These are phyloP conservation scores for Arabidopsis thaliana DNA, from an alignment of 345 rosid genomes.

Conservation along the genomic window TAIR10.1 NC_003074.8:5906501-5907000, in stretches of 20 bases:
- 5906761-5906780: background rate
- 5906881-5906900: conserved; percentile 13
- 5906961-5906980: background rate
- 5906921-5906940: background rate
- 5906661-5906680: conserved; percentile 11
- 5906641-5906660: background rate
- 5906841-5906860: background rate
- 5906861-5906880: background rate
- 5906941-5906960: background rate
- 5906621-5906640: conserved; percentile 20
- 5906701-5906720: background rate
- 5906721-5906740: too few species aligned
- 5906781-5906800: background rate
- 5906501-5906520: background rate
- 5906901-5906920: background rate
- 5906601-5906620: conserved; percentile 1
- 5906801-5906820: background rate
- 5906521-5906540: background rate
- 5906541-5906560: background rate
- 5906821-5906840: background rate
- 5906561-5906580: background rate
- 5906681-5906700: conserved; percentile 18
- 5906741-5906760: background rate
- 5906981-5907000: background rate
- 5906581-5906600: background rate